These are phyloP conservation scores for Rhodosorus marinus DNA, from an alignment of 23 red algal genomes.

Conservation along the genomic window DNA sequence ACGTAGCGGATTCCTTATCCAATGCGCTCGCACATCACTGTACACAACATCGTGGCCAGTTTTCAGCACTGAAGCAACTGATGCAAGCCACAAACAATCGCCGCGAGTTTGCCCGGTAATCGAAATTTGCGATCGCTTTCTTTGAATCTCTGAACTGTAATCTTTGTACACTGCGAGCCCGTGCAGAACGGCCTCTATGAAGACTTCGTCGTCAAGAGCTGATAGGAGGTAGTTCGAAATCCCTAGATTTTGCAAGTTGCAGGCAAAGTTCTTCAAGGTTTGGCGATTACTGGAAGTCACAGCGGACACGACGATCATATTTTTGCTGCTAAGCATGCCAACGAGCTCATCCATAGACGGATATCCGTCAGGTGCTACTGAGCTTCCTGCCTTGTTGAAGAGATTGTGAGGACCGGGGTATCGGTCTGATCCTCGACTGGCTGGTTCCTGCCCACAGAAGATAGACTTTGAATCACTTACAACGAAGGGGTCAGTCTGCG, in stretches of 20 bases:
- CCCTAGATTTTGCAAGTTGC: conserved; percentile 55
- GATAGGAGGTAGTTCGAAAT: conserved; percentile 61
- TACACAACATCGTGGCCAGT: too few species aligned
- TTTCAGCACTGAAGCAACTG: too few species aligned
- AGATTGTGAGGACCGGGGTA: conserved; percentile 23
- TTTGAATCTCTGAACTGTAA: too few species aligned
- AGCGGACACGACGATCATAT: not conserved
- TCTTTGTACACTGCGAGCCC: too few species aligned
- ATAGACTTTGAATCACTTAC: conserved; percentile 24
- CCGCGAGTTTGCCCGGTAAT: too few species aligned
- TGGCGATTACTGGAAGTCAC: conserved; percentile 17
- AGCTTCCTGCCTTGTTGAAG: not conserved
- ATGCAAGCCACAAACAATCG: too few species aligned
- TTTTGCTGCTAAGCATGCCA: not conserved
- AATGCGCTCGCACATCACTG: too few species aligned
- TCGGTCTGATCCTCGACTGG: conserved; percentile 20
- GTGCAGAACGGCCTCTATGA: conserved; percentile 42
- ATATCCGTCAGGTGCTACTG: conserved; percentile 30
- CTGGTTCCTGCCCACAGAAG: conserved; percentile 51
- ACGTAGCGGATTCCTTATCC: too few species aligned
- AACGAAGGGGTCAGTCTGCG: conserved; percentile 60
- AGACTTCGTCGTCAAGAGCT: conserved; percentile 59
- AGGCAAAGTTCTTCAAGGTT: conserved; percentile 93
- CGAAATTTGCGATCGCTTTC: too few species aligned
- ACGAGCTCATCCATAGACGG: not conserved